Conservation (phyloP, 768 basidiomycete species). For the Coprinellus aureogranulatus region DNA sequence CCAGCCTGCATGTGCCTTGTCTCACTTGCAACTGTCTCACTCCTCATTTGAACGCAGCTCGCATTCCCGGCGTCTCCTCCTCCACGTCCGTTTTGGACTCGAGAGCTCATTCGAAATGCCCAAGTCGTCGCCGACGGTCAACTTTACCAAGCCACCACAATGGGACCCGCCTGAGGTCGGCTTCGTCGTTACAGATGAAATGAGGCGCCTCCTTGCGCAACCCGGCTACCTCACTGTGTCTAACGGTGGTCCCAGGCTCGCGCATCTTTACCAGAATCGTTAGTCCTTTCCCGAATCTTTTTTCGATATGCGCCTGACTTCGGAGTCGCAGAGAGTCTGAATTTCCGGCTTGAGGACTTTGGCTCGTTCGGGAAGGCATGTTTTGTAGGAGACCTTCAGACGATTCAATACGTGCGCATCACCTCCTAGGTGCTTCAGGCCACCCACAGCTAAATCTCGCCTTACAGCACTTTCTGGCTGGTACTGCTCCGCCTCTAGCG, state of each 20-base stretch:
- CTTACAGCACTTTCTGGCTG: constrained; percentile 23
- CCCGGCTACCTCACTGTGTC: background rate
- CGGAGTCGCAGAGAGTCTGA: constrained; percentile 20
- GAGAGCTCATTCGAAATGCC: background rate
- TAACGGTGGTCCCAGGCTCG: background rate
- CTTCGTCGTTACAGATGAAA: background rate
- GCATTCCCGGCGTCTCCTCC: too few relatives aligned
- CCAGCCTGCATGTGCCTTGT: too few relatives aligned
- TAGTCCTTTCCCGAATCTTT: background rate
- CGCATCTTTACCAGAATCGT: constrained; percentile 5
- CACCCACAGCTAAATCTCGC: background rate
- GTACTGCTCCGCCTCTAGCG: constrained; percentile 34
- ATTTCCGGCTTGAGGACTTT: constrained; percentile 20
- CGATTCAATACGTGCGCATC: constrained; percentile 19
- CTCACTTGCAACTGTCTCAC: too few relatives aligned
- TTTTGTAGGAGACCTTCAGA: constrained; percentile 22
- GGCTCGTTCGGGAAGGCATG: constrained; percentile 28
- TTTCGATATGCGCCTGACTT: background rate
- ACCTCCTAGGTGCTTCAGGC: background rate
- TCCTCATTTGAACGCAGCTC: too few relatives aligned
- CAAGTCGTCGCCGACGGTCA: background rate
- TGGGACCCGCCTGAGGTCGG: background rate
- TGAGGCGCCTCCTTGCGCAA: background rate
- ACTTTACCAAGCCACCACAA: background rate
- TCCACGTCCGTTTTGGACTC: too few relatives aligned